phyloP scores from a whole-genome alignment of 768 basidiomycete genomes.

The Agaricus bisporus region DNA sequence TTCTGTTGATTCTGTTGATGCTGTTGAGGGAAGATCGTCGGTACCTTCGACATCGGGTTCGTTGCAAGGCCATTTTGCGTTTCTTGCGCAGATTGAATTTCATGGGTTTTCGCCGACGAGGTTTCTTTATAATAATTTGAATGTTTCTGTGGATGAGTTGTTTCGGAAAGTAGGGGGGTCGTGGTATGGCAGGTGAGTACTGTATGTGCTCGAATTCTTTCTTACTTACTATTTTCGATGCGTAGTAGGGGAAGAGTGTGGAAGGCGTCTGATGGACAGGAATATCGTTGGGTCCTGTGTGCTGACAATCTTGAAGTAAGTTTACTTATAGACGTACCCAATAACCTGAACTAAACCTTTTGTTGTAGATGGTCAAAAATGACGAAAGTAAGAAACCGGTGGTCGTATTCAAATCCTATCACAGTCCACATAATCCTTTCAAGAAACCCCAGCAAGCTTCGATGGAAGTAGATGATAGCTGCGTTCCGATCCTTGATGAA shows the following conservation, averaged over 20 bases:
- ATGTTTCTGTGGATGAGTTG: conserved; percentile 2
- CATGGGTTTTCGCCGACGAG: background rate
- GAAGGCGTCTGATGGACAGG: too few species aligned
- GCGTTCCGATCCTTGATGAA: conserved; percentile 23
- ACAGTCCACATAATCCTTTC: conserved; percentile 6
- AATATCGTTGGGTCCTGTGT: too few species aligned
- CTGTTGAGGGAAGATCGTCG: too few species aligned
- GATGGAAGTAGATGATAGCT: conserved; percentile 21
- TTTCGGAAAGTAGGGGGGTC: conserved; percentile 7
- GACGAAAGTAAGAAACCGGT: conserved; percentile 14
- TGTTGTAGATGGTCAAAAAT: conserved; percentile 4
- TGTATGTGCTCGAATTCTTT: too few species aligned
- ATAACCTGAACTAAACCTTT: too few species aligned
- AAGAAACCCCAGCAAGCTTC: conserved; percentile 12
- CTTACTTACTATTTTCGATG: too few species aligned
- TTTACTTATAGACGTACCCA: too few species aligned
- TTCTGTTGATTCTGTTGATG: too few species aligned
- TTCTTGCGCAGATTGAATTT: conserved; percentile 13
- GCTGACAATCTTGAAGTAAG: too few species aligned
- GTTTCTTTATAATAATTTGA: background rate
- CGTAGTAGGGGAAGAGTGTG: too few species aligned
- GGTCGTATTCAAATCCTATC: conserved; percentile 13
- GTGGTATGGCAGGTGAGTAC: conserved; percentile 13
- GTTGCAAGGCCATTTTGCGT: background rate
- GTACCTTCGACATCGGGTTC: too few species aligned